Percentiles rank a stretch among this genome's conserved stretches.
Conservation (phyloP, 306 rosid genomes). For the Vigna nakashimae region DNA sequence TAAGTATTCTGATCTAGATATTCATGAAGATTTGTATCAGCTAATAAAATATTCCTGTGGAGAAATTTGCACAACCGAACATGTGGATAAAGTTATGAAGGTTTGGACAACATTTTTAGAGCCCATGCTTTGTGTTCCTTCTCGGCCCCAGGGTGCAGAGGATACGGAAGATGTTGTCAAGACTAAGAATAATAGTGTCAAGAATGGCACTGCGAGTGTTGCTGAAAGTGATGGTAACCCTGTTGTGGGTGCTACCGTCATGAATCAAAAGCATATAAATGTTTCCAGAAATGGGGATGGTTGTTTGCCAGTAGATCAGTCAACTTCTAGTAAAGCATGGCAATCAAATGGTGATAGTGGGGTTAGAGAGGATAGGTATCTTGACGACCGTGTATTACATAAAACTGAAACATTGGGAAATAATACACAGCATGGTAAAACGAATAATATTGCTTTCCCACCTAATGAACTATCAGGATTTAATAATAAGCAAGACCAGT, state of each 20-base stretch:
- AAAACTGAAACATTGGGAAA: conserved; percentile 61
- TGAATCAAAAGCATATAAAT: conserved; percentile 65
- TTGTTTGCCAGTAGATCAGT: conserved; percentile 73
- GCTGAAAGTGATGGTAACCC: conserved; percentile 80
- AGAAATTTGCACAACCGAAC: conserved; percentile 93
- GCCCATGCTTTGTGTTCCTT: conserved; percentile 90
- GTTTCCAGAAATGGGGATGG: conserved; percentile 75
- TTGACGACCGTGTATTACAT: conserved; percentile 57
- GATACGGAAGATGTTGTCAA: conserved; percentile 91
- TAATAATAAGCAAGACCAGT: conserved; percentile 65
- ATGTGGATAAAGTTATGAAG: conserved; percentile 94
- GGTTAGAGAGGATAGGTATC: conserved; percentile 67
- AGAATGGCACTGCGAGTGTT: conserved; percentile 56
- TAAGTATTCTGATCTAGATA: conserved; percentile 79
- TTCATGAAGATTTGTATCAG: conserved; percentile 96
- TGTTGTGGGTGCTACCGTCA: conserved; percentile 58
- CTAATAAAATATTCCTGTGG: conserved; percentile 94
- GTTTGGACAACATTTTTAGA: conserved; percentile 95
- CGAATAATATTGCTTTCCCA: conserved; percentile 53
- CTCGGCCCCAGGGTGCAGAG: conserved; percentile 85
- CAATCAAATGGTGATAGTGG: conserved; percentile 69
- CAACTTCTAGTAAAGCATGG: conserved; percentile 79
- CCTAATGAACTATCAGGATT: conserved; percentile 75
- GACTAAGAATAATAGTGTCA: conserved; percentile 61
- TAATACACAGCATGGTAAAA: conserved; percentile 58